Conservation (phyloP, 441 rosid genomes). For the Jatropha podagrica region DNA sequence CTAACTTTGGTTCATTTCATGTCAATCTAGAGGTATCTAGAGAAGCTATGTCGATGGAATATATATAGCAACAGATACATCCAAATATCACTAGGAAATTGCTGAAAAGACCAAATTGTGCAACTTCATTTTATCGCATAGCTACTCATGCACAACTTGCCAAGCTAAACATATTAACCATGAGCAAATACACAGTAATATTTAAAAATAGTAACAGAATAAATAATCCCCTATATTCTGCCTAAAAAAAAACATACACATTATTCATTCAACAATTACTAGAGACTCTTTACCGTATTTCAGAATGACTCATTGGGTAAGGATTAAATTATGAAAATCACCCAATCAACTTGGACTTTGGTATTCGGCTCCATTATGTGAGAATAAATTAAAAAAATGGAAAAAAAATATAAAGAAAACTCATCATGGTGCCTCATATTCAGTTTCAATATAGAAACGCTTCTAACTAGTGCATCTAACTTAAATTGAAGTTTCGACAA, state of each 20-base stretch:
- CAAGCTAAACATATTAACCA: not conserved
- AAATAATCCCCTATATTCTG: too few species aligned
- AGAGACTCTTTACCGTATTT: not conserved
- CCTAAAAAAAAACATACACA: not conserved
- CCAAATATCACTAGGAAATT: not conserved
- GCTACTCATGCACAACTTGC: not conserved
- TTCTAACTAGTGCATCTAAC: constrained; percentile 2
- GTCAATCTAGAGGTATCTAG: not conserved
- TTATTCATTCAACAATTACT: not conserved
- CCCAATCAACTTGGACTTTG: not conserved
- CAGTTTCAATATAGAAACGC: not conserved
- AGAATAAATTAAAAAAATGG: not conserved
- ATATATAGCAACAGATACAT: not conserved
- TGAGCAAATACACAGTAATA: not conserved
- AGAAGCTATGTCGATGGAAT: not conserved
- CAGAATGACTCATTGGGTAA: not conserved
- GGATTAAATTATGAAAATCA: not conserved
- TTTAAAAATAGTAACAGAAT: not conserved
- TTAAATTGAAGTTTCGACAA: not conserved
- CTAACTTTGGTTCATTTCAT: not conserved
- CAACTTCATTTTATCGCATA: not conserved
- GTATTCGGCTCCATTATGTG: not conserved
- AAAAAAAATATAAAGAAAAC: not conserved
- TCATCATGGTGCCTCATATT: not conserved
- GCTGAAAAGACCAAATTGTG: not conserved